phyloP scores from a whole-genome alignment of 208 protist genomes.

The Leishmania amazonensis region DNA sequence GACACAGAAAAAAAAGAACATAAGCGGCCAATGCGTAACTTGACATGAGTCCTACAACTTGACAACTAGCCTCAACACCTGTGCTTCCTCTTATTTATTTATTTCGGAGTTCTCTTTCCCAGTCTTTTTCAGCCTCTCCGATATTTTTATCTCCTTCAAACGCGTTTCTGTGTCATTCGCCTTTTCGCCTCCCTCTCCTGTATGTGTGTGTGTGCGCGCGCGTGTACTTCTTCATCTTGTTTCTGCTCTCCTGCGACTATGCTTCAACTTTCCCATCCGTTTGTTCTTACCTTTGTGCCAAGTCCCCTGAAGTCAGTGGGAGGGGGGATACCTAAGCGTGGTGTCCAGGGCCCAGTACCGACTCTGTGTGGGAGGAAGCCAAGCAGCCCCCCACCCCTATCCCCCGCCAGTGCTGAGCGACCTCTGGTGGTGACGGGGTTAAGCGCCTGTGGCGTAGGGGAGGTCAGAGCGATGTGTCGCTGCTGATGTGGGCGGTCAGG shows the following conservation, averaged over 20 bases:
- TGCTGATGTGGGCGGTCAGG: background rate
- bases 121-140: background rate
- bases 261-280: slow-evolving; percentile 11
- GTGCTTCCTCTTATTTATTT: slow-evolving; percentile 6
- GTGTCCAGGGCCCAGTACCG: background rate
- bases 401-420: background rate
- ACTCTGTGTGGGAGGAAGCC: background rate
- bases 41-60: background rate
- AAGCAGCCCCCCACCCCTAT: background rate
- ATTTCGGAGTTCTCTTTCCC: background rate
- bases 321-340: background rate
- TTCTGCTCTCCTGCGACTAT: slow-evolving; percentile 9
- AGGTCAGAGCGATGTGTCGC: background rate
- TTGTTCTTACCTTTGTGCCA: background rate
- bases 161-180: background rate
- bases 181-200: background rate
- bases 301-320: background rate
- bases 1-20: background rate
- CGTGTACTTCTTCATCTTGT: slow-evolving; percentile 12
- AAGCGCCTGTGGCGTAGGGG: background rate
- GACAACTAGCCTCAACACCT: slow-evolving; percentile 14
- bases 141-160: background rate
- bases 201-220: slow-evolving; percentile 12
- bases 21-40: background rate
- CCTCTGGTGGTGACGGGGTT: background rate